phyloP scores from a whole-genome alignment of 2,329 filamentous ascomycete genomes.

The Thermothelomyces thermophilus region DNA sequence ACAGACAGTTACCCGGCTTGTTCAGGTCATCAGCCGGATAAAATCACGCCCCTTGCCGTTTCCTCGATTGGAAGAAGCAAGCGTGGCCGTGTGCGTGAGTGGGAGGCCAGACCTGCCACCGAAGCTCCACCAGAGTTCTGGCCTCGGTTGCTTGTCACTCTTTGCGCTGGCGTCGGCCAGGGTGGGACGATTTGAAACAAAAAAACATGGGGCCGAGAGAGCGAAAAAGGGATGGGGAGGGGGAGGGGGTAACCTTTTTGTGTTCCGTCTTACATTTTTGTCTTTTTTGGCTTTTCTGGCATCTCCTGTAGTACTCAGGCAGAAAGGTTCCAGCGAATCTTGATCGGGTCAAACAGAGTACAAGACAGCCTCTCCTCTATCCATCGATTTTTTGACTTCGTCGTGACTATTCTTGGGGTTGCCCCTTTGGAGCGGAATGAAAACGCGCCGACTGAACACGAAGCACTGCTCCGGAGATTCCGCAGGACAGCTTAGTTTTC shows the following conservation, averaged over 20 bases:
- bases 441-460: not conserved
- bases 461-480: not conserved
- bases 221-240: slow-evolving; percentile 16
- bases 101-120: not conserved
- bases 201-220: too few relatives aligned
- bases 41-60: too few relatives aligned
- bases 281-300: not conserved
- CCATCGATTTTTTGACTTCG: too few relatives aligned
- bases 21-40: too few relatives aligned
- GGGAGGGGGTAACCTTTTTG: not conserved
- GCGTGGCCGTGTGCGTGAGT: not conserved
- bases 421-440: too few relatives aligned
- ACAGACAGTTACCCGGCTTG: too few relatives aligned
- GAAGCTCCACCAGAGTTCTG: not conserved
- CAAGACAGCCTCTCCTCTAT: too few relatives aligned
- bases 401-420: too few relatives aligned
- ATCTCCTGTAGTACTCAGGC: not conserved
- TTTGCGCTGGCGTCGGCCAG: not conserved
- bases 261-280: not conserved
- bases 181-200: slow-evolving; percentile 18
- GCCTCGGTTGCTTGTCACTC: not conserved
- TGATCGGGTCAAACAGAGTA: too few relatives aligned
- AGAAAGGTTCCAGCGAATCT: too few relatives aligned
- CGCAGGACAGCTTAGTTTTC: not conserved
- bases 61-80: too few relatives aligned